phyloP scores from a whole-genome alignment of 495 filamentous ascomycete species.

The Neurospora sp. region DNA sequence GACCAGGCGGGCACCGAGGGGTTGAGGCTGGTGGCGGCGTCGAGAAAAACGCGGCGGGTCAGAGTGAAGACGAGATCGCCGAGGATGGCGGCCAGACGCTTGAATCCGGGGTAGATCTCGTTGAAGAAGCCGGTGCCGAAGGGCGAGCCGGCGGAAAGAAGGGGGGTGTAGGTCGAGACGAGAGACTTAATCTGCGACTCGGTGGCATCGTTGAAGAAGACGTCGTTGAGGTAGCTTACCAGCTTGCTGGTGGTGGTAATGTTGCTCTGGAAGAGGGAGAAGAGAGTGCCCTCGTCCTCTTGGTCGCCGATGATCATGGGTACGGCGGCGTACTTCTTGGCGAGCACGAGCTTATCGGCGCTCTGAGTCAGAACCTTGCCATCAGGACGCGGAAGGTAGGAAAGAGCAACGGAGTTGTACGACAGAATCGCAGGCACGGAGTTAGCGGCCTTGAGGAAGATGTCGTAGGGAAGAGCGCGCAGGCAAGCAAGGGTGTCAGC shows the following conservation, averaged over 20 bases:
- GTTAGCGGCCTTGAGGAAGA: conserved; percentile 54
- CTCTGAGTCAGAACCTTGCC: conserved; percentile 45
- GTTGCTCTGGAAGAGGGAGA: conserved; percentile 53
- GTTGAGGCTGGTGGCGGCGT: conserved; percentile 27
- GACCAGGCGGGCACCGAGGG: conserved; percentile 56
- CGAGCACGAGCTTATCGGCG: conserved; percentile 40
- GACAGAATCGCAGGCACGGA: conserved; percentile 54
- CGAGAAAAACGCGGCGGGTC: conserved; percentile 49
- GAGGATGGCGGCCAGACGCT: conserved; percentile 65
- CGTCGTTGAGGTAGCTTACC: conserved; percentile 44
- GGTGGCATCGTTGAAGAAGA: conserved; percentile 48
- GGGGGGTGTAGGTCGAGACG: conserved; percentile 47
- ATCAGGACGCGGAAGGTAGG: conserved; percentile 58
- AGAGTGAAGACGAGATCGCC: conserved; percentile 61
- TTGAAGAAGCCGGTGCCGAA: conserved; percentile 55
- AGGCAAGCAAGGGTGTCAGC: conserved; percentile 54
- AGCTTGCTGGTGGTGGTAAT: conserved; percentile 48
- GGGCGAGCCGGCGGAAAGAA: conserved; percentile 45
- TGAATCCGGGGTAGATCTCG: conserved; percentile 63
- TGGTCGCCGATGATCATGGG: conserved; percentile 52
- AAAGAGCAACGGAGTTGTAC: conserved; percentile 53
- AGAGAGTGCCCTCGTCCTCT: conserved; percentile 52
- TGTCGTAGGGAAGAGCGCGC: conserved; percentile 45
- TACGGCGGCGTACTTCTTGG: conserved; percentile 45
- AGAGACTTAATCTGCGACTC: conserved; percentile 35